Base-by-base conservation (phyloP, 805 yeast species). In the Lipomyces spencermartinsiae region DNA sequence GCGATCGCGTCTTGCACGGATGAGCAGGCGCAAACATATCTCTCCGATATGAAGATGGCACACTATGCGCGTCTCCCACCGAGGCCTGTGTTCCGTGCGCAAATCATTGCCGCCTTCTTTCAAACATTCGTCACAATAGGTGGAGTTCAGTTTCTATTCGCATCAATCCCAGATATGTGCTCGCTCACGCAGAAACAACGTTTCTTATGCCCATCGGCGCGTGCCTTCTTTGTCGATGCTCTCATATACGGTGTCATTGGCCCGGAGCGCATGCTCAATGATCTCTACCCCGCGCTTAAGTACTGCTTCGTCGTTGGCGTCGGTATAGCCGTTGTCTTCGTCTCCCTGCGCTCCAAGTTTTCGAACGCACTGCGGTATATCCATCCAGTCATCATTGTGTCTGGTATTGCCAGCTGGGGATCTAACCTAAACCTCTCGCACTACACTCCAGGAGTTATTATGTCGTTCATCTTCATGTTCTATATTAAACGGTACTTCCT, bases 201-300 rank as follows among this genome's bases (percentile, higher is more conserved):
- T 61, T 86, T 86, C 75, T 80, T 25, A 25, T 83, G 0, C 86
- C 88, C 74, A 84, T 85, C 2, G 75, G 76, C 33, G 81, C 80
- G n/a, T 77, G 78, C 83, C 9, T 85, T 84, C 75, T 87, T 80
- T 77, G 80, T 83, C 51, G 85, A 91, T 1, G 83, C 89, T 0
- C 81, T 88, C 34, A 76, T 86, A 59, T 89, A 91, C 91, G 92
- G 91, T 64, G 75, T 80, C 6, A 83, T 89, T 71, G 92, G 92
- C 2, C 90, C 92, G 1, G 81, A 83, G 49, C 82, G 86, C 70
- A 85, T 86, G 58, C 88, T 88, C 74, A 82, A 85, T 33, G 84
- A 85, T 1, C 75, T 86, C 35, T 87, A 87, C 75, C 83, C 85
- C 1, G 80, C 83, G 2, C 76, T 87, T 60, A 81, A 87, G 71